Evolutionary conservation across 192 early-diverging fungal species (phyloP).

Genomic region (Phlyctochytrium planicorne): DNA sequence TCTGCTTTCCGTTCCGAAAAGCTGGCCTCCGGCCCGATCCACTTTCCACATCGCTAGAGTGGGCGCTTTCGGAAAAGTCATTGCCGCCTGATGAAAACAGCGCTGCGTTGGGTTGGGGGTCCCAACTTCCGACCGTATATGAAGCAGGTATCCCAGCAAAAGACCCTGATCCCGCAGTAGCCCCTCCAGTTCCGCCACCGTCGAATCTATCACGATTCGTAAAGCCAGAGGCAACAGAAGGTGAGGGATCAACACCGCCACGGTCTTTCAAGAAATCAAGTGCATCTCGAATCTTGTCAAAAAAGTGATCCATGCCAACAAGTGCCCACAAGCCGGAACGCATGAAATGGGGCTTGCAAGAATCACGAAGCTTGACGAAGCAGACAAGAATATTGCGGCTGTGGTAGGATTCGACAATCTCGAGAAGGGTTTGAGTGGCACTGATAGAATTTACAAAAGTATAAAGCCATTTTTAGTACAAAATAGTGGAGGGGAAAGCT

Average conservation of each 20-base stretch:
- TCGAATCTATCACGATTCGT: too few relatives aligned
- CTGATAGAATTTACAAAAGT: constrained; percentile 24
- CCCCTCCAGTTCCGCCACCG: too few relatives aligned
- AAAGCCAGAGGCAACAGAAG: too few relatives aligned
- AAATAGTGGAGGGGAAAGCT: neutral
- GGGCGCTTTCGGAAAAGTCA: too few relatives aligned
- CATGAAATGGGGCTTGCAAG: constrained; percentile 68
- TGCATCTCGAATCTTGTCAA: constrained; percentile 66
- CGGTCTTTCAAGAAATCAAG: constrained; percentile 12
- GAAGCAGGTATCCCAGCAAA: neutral
- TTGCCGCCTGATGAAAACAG: neutral
- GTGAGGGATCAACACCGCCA: neutral
- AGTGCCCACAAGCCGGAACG: constrained; percentile 66
- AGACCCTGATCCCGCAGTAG: neutral
- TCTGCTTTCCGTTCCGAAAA: neutral
- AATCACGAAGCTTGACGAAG: constrained; percentile 85
- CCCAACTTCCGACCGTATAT: neutral
- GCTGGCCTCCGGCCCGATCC: neutral
- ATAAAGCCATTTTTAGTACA: neutral
- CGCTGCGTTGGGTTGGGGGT: neutral
- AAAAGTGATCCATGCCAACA: constrained; percentile 67
- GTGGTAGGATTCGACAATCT: constrained; percentile 87
- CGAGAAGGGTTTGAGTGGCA: constrained; percentile 82
- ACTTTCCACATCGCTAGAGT: too few relatives aligned
- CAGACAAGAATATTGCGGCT: constrained; percentile 79